phyloP scores from a whole-genome alignment of 1,284 basidiomycete species.

The Ustilago nuda region DNA sequence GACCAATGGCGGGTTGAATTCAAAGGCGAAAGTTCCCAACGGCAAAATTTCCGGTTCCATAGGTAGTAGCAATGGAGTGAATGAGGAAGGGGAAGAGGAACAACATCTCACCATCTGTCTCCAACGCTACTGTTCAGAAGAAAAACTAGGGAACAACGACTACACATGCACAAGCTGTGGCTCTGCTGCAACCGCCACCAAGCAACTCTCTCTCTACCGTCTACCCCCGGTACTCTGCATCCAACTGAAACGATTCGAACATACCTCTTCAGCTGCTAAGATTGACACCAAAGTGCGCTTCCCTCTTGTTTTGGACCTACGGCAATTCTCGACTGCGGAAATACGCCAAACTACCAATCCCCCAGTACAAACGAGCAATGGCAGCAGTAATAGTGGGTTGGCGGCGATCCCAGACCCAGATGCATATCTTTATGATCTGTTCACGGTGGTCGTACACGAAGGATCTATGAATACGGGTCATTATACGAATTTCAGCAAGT shows the following conservation, averaged over 20 bases:
- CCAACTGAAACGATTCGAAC: constrained; percentile 95
- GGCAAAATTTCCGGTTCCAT: constrained; percentile 12
- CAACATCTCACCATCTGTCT: constrained; percentile 56
- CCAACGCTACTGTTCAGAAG: constrained; percentile 61
- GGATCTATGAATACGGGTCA: constrained; percentile 91
- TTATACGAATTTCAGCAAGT: constrained; percentile 85
- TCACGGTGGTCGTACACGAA: constrained; percentile 93
- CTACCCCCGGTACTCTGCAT: constrained; percentile 92
- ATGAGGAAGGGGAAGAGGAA: constrained; percentile 49
- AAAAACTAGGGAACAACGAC: constrained; percentile 58
- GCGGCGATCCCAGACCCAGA: constrained; percentile 42
- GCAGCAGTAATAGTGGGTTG: constrained; percentile 12
- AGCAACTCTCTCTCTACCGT: constrained; percentile 84
- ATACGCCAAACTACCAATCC: constrained; percentile 36
- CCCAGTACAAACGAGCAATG: neutral
- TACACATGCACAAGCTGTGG: constrained; percentile 73
- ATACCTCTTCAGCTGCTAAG: constrained; percentile 76
- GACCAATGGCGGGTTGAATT: constrained; percentile 10
- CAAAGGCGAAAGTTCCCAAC: constrained; percentile 21
- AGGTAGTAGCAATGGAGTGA: constrained; percentile 1
- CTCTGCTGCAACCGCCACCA: constrained; percentile 68
- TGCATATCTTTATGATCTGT: constrained; percentile 81
- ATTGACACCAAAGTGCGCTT: constrained; percentile 86
- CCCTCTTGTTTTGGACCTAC: constrained; percentile 86
- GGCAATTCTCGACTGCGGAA: constrained; percentile 79